Evolutionary conservation across 768 basidiomycete species (phyloP).

Genomic region (Boletus insuetus): DNA sequence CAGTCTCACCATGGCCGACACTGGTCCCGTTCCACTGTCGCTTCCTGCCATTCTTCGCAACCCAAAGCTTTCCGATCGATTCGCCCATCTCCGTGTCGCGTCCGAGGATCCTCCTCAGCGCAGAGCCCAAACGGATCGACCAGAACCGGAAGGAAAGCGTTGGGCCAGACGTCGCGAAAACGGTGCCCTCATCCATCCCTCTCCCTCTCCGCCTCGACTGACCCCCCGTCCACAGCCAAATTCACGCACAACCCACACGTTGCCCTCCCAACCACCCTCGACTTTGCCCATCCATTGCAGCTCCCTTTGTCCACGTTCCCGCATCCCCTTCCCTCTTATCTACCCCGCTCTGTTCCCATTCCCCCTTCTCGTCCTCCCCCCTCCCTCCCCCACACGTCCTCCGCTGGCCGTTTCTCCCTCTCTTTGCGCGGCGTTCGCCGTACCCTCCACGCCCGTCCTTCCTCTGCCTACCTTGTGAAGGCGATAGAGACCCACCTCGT

Average conservation of each 20-base stretch:
- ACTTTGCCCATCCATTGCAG: constrained; percentile 48
- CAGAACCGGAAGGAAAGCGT: constrained; percentile 74
- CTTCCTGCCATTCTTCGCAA: constrained; percentile 71
- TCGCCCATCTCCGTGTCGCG: constrained; percentile 54
- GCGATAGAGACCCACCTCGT: constrained; percentile 64
- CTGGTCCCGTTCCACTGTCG: constrained; percentile 47
- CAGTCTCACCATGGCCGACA: background rate
- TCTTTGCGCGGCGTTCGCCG: constrained; percentile 74
- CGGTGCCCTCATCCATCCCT: constrained; percentile 38
- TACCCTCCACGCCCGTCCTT: constrained; percentile 53
- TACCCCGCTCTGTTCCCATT: constrained; percentile 57
- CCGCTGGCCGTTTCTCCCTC: constrained; percentile 74
- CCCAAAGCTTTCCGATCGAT: constrained; percentile 49
- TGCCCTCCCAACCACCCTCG: constrained; percentile 54
- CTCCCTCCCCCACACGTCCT: constrained; percentile 51
- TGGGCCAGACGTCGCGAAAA: constrained; percentile 78
- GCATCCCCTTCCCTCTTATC: constrained; percentile 66
- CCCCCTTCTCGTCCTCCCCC: constrained; percentile 43
- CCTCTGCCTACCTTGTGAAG: constrained; percentile 57
- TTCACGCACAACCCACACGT: constrained; percentile 76
- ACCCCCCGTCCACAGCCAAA: constrained; percentile 43
- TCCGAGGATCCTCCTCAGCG: constrained; percentile 1
- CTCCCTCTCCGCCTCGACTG: background rate
- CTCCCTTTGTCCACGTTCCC: constrained; percentile 62
- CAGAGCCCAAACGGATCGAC: constrained; percentile 44